Evolutionary conservation across 176 grass and related monocot species (phyloP).

Genomic region (Alopecurus myosuroides): DNA sequence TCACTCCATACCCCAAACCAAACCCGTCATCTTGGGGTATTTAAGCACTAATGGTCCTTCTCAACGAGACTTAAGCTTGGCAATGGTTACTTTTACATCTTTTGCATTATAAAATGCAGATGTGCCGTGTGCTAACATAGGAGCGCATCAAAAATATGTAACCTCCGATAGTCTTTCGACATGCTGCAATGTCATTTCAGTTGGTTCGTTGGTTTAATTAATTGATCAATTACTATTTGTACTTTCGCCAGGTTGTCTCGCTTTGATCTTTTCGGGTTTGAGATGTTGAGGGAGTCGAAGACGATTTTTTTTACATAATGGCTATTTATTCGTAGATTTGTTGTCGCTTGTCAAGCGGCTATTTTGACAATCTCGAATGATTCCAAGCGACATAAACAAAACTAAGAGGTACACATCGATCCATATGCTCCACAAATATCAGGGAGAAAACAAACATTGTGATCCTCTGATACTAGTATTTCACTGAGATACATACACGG

Average conservation of each 20-base stretch:
- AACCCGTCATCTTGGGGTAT: background rate
- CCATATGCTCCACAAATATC: constrained; percentile 9
- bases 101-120: background rate
- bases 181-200: background rate
- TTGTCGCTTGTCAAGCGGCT: background rate
- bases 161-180: background rate
- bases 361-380: background rate
- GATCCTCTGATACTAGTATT: no score
- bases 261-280: background rate
- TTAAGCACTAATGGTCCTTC: background rate
- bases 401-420: background rate
- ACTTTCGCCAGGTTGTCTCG: background rate
- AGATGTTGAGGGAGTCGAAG: background rate
- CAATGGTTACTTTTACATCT: background rate
- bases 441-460: no score
- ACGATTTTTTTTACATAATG: background rate
- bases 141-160: background rate
- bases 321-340: background rate
- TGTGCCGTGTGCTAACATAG: background rate
- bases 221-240: background rate
- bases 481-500: no score
- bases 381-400: background rate
- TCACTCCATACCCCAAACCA: background rate
- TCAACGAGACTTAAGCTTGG: background rate
- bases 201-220: background rate